phyloP scores from a whole-genome alignment of 208 protist genomes.

The Polymyxa betae region DNA sequence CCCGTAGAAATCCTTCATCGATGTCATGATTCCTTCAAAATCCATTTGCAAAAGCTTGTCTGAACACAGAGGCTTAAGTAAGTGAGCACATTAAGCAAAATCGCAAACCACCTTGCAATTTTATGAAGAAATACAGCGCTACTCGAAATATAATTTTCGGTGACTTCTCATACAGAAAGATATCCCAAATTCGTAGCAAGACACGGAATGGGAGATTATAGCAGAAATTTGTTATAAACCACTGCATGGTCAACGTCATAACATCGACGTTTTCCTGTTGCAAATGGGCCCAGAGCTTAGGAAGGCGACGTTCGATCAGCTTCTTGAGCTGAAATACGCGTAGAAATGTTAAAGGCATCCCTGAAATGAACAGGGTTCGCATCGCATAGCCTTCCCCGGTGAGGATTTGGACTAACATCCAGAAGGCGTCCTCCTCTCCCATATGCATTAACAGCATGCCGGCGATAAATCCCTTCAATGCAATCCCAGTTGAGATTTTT shows the following conservation, averaged over 20 bases:
- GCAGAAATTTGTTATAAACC: slow-evolving; percentile 4
- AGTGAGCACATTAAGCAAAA: not conserved
- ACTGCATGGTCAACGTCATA: not conserved
- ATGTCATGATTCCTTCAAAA: not conserved
- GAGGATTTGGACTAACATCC: not conserved
- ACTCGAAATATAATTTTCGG: not conserved
- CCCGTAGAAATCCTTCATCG: not conserved
- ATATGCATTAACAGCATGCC: not conserved
- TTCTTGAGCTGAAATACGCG: not conserved
- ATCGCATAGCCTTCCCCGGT: not conserved
- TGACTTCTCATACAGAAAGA: not conserved
- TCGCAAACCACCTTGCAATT: not conserved
- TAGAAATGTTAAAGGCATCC: not conserved
- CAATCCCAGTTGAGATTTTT: too few relatives aligned
- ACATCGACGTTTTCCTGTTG: not conserved
- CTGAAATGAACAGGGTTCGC: not conserved
- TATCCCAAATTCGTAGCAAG: not conserved
- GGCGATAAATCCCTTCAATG: not conserved
- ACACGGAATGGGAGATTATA: not conserved
- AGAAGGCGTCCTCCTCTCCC: not conserved
- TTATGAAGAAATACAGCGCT: not conserved
- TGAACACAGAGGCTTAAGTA: not conserved
- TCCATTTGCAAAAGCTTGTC: not conserved
- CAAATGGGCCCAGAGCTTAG: not conserved
- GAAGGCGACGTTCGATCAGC: not conserved